phyloP scores from a whole-genome alignment of 2,329 filamentous ascomycete species.

The Trichoderma lentiforme region DNA sequence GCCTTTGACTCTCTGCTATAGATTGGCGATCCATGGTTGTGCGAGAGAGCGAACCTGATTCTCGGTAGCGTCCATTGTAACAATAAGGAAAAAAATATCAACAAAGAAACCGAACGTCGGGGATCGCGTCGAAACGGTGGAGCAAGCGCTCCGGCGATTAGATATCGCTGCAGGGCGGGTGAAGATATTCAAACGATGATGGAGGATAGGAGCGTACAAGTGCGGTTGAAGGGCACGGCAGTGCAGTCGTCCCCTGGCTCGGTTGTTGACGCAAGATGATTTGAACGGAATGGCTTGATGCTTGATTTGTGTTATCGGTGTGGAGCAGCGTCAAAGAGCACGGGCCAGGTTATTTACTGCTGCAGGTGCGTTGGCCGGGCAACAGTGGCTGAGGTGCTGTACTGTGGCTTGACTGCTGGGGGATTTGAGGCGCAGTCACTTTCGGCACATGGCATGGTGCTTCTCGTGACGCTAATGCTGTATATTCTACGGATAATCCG shows the following conservation, averaged over 20 bases:
- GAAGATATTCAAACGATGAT: background rate
- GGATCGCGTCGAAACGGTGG: slow-evolving; percentile 14
- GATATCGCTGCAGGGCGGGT: background rate
- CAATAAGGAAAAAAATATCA: background rate
- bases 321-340: slow-evolving; percentile 3
- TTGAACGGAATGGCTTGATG: slow-evolving; percentile 2
- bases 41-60: slow-evolving; percentile 28
- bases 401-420: background rate
- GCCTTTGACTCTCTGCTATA: background rate
- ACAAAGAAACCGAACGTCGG: background rate
- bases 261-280: slow-evolving; percentile 12
- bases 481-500: background rate
- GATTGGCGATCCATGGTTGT: background rate
- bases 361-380: slow-evolving; percentile 6
- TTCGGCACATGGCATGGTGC: background rate
- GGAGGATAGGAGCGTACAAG: background rate
- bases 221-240: background rate
- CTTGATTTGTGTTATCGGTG: slow-evolving; percentile 15
- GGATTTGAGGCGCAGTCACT: background rate
- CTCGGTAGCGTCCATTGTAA: slow-evolving; percentile 34
- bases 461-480: background rate
- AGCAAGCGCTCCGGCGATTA: slow-evolving; percentile 1
- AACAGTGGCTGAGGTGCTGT: slow-evolving; percentile 14
- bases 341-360: slow-evolving; percentile 4
- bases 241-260: background rate